A percentile compares a stretch with the other conserved stretches of the same genome.
Conservation (phyloP, 2,329 filamentous ascomycete species). For the Ceratocystis cacaofunesta region DNA sequence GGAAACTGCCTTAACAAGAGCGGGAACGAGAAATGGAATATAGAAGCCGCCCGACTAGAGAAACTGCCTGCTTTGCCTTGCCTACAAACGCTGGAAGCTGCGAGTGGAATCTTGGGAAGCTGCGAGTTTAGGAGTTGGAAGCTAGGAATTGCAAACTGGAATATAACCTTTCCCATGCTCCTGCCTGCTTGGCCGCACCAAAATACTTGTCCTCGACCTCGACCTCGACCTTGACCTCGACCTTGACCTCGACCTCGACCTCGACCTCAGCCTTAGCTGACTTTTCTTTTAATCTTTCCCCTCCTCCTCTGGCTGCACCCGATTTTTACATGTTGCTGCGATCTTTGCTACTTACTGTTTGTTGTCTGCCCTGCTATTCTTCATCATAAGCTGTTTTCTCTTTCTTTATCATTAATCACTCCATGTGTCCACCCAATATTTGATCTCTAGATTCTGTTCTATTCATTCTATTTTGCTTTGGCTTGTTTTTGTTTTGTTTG, state of each 20-base stretch:
- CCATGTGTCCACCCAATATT: not conserved
- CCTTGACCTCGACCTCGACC: too few species aligned
- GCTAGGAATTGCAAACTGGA: not conserved
- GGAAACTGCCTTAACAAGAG: not conserved
- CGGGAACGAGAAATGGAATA: not conserved
- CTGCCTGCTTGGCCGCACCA: not conserved
- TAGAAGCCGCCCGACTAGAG: not conserved
- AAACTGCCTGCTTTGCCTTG: not conserved
- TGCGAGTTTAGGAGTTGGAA: too few species aligned
- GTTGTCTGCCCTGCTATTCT: not conserved
- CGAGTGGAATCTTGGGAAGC: not conserved
- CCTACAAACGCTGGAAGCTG: not conserved
- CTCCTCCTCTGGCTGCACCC: not conserved
- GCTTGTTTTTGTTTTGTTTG: too few species aligned
- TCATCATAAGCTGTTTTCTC: not conserved
- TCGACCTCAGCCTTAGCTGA: too few species aligned
- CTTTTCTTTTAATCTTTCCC: not conserved
- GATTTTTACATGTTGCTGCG: not conserved
- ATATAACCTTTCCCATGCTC: not conserved
- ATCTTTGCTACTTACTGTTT: not conserved
- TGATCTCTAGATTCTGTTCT: not conserved
- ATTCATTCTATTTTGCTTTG: too few species aligned
- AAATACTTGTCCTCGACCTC: not conserved
- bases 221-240: too few species aligned
- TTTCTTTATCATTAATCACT: not conserved